Base-by-base conservation (phyloP, 768 basidiomycete species). In the Symmetrospora coprosmae region DNA sequence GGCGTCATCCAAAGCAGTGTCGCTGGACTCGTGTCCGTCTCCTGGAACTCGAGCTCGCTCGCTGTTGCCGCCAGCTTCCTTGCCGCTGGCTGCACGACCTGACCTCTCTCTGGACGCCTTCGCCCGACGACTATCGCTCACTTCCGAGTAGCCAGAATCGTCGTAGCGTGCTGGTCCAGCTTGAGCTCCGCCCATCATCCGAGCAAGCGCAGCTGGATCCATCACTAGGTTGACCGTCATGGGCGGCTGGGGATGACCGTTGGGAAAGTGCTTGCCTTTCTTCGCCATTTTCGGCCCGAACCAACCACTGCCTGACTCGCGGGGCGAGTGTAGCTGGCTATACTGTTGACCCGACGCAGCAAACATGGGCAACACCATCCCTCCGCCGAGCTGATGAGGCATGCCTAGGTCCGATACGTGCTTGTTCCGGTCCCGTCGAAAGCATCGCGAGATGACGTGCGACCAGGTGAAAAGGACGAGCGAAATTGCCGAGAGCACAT, bases 201-300 rank as follows among this genome's bases (percentile, higher is more conserved):
- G 25, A 5, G 23, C 41, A 17, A 58, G 41, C 43, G 37, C 46
- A 30, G 28, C 37, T 11, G 55, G 55, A 25, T 58, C 55, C 9
- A 58, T 30, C 28, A 58, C 41, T 17, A 58, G 43, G 37, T 58
- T 58, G 25, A 58, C 55, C 7, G 41, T 58, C 55, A 58, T 58
- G 30, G 55, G 55, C 21, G 27, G 55, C 17, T 50, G 49, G 28
- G 27, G 40, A 41, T 43, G 38, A 17, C 31, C 28, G 27, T 6
- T 46, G 2, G 7, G n/a, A 11, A 43, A 34, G 28, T 35, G 28
- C 37, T 46, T 58, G 4, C 30, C 35, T 8, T 58, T 43, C 55
- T 58, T 58, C 21, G 13, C 7, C 27, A 45, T 43, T 30, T 38
- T 38, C 28, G 25, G 30, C 7, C 40, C 40, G 37, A 43, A 43